Evolutionary conservation across 2,329 filamentous ascomycete genomes (phyloP).

Genomic region (Fusarium verrucosum): DNA sequence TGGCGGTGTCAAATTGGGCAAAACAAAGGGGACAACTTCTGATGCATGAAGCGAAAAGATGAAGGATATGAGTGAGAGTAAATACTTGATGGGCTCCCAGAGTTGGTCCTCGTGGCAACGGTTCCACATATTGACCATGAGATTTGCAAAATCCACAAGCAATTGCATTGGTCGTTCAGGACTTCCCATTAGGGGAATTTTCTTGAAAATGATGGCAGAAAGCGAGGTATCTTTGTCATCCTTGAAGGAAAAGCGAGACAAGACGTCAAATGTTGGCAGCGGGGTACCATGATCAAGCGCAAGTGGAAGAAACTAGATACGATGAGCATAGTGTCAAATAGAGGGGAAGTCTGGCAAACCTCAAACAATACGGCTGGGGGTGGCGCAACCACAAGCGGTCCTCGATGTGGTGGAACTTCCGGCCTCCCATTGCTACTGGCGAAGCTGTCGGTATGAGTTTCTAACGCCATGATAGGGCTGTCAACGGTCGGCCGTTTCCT

Average conservation of each 20-base stretch:
- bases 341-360: constrained; percentile 47
- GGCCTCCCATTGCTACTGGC: constrained; percentile 48
- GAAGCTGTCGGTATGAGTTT: constrained; percentile 58
- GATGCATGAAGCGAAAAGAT: constrained; percentile 70
- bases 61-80: constrained; percentile 72
- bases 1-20: constrained; percentile 64
- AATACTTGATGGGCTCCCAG: constrained; percentile 70
- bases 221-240: constrained; percentile 70
- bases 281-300: constrained; percentile 71
- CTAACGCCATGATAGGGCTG: constrained; percentile 72
- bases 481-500: constrained; percentile 72
- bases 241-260: constrained; percentile 72
- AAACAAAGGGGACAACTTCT: constrained; percentile 66
- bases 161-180: constrained; percentile 62
- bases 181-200: constrained; percentile 66
- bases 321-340: constrained; percentile 37
- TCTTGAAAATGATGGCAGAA: constrained; percentile 73
- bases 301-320: constrained; percentile 65
- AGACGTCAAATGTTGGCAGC: constrained; percentile 72
- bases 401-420: constrained; percentile 24
- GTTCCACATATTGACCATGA: constrained; percentile 74
- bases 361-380: constrained; percentile 55
- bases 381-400: constrained; percentile 36
- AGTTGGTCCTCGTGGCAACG: constrained; percentile 71
- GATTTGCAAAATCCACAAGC: constrained; percentile 70